phyloP scores from a whole-genome alignment of 1,139 yeast genomes.

The Diutina neorugosa region DNA sequence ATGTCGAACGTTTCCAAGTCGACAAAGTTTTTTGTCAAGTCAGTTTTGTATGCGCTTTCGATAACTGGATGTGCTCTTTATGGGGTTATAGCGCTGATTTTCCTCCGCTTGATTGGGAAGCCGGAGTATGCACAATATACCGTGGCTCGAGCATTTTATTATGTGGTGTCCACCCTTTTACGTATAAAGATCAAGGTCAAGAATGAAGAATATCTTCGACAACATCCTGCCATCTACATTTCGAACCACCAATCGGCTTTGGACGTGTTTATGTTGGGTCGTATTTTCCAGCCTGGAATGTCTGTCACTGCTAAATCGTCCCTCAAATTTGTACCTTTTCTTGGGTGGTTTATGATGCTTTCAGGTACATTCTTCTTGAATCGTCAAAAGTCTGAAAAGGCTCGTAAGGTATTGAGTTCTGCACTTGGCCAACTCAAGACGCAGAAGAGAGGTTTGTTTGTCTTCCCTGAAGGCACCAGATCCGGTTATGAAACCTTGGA shows the following conservation, averaged over 20 bases:
- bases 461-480: conserved; percentile 95
- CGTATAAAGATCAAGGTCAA: conserved; percentile 62
- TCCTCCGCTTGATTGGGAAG: conserved; percentile 58
- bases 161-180: conserved; percentile 42
- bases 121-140: conserved; percentile 79
- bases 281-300: conserved; percentile 76
- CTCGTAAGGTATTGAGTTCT: conserved; percentile 57
- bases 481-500: conserved; percentile 58
- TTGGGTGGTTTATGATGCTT: conserved; percentile 91
- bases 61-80: conserved; percentile 53
- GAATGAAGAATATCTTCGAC: conserved; percentile 37
- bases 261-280: conserved; percentile 72
- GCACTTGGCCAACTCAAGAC: conserved; percentile 53
- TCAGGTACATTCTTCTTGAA: conserved; percentile 89
- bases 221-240: conserved; percentile 72
- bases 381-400: conserved; percentile 65
- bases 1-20: not conserved
- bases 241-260: conserved; percentile 89
- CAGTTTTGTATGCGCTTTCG: conserved; percentile 38
- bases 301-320: conserved; percentile 88
- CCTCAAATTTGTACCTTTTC: conserved; percentile 74
- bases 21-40: conserved; percentile 44
- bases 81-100: conserved; percentile 67
- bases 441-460: conserved; percentile 59
- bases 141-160: conserved; percentile 74